Base-by-base conservation (phyloP, 139 green algal species). In the Chlorella vulgaris region DNA sequence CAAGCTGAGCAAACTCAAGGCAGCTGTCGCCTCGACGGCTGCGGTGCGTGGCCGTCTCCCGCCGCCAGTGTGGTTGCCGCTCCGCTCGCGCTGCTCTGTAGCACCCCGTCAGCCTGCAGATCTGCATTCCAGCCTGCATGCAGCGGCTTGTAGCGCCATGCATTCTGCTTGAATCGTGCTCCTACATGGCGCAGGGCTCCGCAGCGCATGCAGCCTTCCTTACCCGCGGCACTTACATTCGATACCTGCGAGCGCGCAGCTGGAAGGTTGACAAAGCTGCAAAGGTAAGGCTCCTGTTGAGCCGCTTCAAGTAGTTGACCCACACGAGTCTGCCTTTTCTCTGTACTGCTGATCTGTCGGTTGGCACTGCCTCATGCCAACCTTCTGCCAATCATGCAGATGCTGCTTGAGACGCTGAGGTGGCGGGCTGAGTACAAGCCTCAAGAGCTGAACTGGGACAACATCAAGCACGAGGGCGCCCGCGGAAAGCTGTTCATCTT, bases 401-500 rank as follows among this genome's bases (percentile, higher is more conserved):
- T 74, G 77, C 78, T 87, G 58, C 42, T 76, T 29, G 83, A 75
- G 29, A 87, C 78, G 29, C 43, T 87, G 22, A 70, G 43, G 50
- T 89, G 92, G 93, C 90, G 93, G 4, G 39, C 80, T 18, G 83
- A 93, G 47, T 92, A 90, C 71, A 84, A 84, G 70, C 93, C 93
- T 2, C 83, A 96, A 40, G 33, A 82, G 6, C 91, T 96, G 39
- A 84, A 67, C 1, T 97, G 90, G 88, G 81, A 87, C 0, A 81
- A 88, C 3, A 83, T 97, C 2, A 50, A 88, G 40, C 39, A 78
- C 8, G 91, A 97, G 82, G 86, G 82, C 0, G 69, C 60, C 15
- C 89, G 88, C 0, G 93, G 93, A 50, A 97, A 97, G 83, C 83
- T 92, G 21, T 94, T 90, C 55, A 76, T 94, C 29, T 86, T 93